Conservation (phyloP, 2,329 filamentous ascomycete genomes). For the Cadophora gregata region DNA sequence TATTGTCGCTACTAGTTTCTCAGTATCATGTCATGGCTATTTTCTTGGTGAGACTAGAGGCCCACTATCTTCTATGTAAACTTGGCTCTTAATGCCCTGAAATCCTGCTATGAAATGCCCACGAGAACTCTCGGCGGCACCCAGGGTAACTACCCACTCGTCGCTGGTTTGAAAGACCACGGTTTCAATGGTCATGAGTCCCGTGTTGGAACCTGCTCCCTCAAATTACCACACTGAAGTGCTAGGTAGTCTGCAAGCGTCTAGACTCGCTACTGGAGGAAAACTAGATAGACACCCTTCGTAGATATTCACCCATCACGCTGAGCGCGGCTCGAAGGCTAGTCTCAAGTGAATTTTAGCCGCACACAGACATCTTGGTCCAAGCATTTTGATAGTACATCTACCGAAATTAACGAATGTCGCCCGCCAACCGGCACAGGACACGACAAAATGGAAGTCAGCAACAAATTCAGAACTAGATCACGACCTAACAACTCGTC, state of each 20-base stretch:
- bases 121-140: too few relatives aligned
- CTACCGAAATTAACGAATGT: neutral
- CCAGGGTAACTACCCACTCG: neutral
- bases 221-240: neutral
- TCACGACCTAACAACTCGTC: neutral
- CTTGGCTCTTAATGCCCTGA: too few relatives aligned
- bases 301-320: neutral
- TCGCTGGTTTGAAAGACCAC: neutral
- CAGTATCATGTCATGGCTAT: too few relatives aligned
- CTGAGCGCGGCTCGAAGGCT: neutral
- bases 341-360: neutral
- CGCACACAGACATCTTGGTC: neutral
- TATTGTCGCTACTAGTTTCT: too few relatives aligned
- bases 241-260: neutral
- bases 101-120: too few relatives aligned
- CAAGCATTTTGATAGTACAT: neutral
- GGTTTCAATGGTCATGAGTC: neutral
- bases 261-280: neutral
- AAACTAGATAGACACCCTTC: neutral
- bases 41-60: too few relatives aligned
- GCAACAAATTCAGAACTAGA: neutral
- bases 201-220: neutral
- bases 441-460: neutral
- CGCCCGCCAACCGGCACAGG: conserved; percentile 7
- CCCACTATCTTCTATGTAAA: too few relatives aligned